These are phyloP conservation scores for Microbotryum lychnidis-dioicae DNA, from an alignment of 1,284 basidiomycete species.

Conservation along the genomic window DNA sequence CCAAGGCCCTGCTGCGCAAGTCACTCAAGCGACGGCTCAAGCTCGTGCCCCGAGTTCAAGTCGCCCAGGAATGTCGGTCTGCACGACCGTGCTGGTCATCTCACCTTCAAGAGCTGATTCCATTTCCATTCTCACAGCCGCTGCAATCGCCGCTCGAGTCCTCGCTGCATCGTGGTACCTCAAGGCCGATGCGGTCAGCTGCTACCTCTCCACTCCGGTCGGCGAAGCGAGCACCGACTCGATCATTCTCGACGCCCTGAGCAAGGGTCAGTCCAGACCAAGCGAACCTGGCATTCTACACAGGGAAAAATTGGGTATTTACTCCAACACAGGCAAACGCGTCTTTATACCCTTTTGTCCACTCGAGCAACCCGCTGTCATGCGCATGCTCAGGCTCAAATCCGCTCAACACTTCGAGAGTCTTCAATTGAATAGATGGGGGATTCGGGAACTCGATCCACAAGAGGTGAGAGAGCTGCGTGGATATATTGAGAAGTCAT, in stretches of 20 bases:
- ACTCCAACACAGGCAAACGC: slow-evolving; percentile 34
- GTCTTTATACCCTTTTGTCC: slow-evolving; percentile 42
- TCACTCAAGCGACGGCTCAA: slow-evolving; percentile 30
- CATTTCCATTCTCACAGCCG: slow-evolving; percentile 18
- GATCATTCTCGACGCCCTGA: slow-evolving; percentile 38
- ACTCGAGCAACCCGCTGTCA: slow-evolving; percentile 34
- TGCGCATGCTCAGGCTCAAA: slow-evolving; percentile 41
- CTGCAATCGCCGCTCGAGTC: slow-evolving; percentile 33
- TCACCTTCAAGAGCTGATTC: neutral
- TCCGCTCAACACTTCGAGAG: slow-evolving; percentile 35
- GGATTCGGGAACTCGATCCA: slow-evolving; percentile 40
- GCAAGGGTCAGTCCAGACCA: slow-evolving; percentile 20
- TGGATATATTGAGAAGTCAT: neutral
- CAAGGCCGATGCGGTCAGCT: slow-evolving; percentile 35
- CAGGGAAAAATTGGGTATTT: neutral
- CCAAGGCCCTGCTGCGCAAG: slow-evolving; percentile 36
- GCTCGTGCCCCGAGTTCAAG: slow-evolving; percentile 8
- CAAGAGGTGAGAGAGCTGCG: slow-evolving; percentile 28
- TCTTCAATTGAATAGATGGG: slow-evolving; percentile 40
- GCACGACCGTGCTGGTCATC: neutral
- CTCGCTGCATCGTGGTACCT: slow-evolving; percentile 36
- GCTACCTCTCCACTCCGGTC: slow-evolving; percentile 40
- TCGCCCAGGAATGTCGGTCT: slow-evolving; percentile 30
- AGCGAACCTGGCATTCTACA: neutral
- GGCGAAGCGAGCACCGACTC: slow-evolving; percentile 41